Evolutionary conservation across 1,284 basidiomycete genomes (phyloP).

Genomic region (Sanghuangporus weigelae): DNA sequence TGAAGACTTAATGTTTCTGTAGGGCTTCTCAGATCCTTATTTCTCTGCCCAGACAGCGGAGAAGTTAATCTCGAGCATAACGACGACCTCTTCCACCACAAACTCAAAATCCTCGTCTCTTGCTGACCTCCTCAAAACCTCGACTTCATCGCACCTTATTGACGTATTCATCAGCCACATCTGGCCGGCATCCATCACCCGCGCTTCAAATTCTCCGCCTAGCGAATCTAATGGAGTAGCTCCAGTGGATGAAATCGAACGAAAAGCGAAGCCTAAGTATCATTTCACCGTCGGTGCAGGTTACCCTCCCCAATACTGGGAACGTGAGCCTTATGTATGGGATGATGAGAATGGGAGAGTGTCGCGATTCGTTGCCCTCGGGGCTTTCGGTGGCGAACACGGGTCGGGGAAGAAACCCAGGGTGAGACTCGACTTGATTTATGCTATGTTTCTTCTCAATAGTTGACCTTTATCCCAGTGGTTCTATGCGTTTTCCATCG

Average conservation of each 20-base stretch:
- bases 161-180: constrained; percentile 82
- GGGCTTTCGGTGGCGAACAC: constrained; percentile 72
- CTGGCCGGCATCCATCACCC: constrained; percentile 69
- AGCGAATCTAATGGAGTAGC: constrained; percentile 43
- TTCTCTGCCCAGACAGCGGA: constrained; percentile 69
- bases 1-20: not conserved
- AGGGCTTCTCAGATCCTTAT: constrained; percentile 71
- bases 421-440: constrained; percentile 41
- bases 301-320: constrained; percentile 74
- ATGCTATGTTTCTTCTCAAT: not conserved
- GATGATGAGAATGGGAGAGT: constrained; percentile 62
- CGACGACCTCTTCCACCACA: constrained; percentile 42
- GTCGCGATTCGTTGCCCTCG: constrained; percentile 79
- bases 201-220: constrained; percentile 51
- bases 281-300: constrained; percentile 67
- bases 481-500: constrained; percentile 75
- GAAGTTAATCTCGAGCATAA: constrained; percentile 62
- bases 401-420: constrained; percentile 72
- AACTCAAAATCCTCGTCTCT: constrained; percentile 48
- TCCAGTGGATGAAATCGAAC: constrained; percentile 65
- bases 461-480: constrained; percentile 38
- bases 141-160: constrained; percentile 58
- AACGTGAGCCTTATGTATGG: constrained; percentile 88
- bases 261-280: constrained; percentile 67
- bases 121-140: constrained; percentile 57